These are phyloP conservation scores for Naegleria gruberi DNA, from an alignment of 208 protist genomes.

Conservation along the genomic window DNA sequence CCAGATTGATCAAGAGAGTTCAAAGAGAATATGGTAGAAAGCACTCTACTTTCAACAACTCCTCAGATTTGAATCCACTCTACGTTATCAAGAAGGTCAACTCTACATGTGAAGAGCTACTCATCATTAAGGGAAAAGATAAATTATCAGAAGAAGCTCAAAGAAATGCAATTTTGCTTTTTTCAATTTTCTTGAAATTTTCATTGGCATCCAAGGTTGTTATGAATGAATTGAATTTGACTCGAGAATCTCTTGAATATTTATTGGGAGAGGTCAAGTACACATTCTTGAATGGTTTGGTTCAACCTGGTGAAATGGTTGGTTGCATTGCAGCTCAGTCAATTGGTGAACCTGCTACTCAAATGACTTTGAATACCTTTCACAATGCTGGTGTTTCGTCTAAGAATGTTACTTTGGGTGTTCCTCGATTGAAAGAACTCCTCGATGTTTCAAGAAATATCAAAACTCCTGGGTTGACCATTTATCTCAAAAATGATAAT, in stretches of 20 bases:
- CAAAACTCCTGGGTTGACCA: constrained; percentile 86
- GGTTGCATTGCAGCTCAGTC: constrained; percentile 98
- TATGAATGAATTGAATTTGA: constrained; percentile 83
- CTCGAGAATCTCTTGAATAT: constrained; percentile 87
- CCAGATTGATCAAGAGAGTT: constrained; percentile 89
- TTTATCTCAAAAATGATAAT: constrained; percentile 71
- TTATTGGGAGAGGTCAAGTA: constrained; percentile 88
- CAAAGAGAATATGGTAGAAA: constrained; percentile 79
- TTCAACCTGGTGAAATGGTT: constrained; percentile 93
- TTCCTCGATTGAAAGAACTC: constrained; percentile 97
- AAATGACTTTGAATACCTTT: constrained; percentile 99
- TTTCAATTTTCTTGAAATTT: constrained; percentile 80
- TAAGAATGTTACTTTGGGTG: constrained; percentile 99
- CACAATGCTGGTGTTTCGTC: constrained; percentile 98
- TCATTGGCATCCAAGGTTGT: constrained; percentile 82
- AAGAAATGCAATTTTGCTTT: constrained; percentile 84
- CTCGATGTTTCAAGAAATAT: constrained; percentile 93
- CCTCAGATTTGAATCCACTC: constrained; percentile 45
- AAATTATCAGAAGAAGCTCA: constrained; percentile 67
- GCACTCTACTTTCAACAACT: constrained; percentile 35
- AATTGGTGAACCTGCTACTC: constrained; percentile 98
- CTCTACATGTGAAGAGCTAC: constrained; percentile 31
- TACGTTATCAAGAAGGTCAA: constrained; percentile 45
- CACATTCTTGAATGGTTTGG: constrained; percentile 79
- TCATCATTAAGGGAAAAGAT: constrained; percentile 40